These are phyloP conservation scores for Nicotiana rustica DNA, from an alignment of 305 asterid species.

Conservation along the genomic window DNA sequence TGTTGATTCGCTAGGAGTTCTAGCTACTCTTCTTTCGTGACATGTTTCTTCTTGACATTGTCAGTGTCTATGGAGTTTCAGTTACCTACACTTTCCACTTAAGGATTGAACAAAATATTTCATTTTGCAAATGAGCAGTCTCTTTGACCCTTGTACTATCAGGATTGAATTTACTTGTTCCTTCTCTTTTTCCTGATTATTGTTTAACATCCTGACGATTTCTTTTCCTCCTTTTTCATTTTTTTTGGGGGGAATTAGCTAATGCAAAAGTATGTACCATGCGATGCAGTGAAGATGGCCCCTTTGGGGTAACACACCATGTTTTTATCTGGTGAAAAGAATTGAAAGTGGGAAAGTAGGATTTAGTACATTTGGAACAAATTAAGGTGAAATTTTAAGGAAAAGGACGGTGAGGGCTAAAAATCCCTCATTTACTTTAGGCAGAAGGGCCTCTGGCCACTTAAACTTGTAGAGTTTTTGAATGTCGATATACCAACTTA, in stretches of 20 bases:
- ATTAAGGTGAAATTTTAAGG: too few species aligned
- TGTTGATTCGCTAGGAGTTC: constrained; percentile 53
- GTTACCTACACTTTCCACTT: constrained; percentile 28
- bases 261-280: background rate
- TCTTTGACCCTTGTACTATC: constrained; percentile 19
- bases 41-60: background rate
- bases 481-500: too few species aligned
- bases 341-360: too few species aligned
- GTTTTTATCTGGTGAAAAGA: too few species aligned
- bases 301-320: background rate
- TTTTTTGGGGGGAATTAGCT: background rate
- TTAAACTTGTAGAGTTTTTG: too few species aligned
- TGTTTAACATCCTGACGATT: background rate
- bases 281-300: background rate
- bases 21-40: constrained; percentile 36
- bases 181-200: background rate
- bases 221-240: too few species aligned
- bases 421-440: background rate
- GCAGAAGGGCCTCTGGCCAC: too few species aligned
- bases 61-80: constrained; percentile 14
- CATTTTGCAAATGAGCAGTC: background rate
- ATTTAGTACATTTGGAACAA: too few species aligned
- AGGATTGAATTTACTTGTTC: background rate
- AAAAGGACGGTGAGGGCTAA: too few species aligned
- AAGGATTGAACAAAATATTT: constrained; percentile 10